Evolutionary conservation across 2,329 filamentous ascomycete species (phyloP), one percentile per base, ranked within the genome.

Genomic region (Pseudocercospora fijiensis): DNA sequence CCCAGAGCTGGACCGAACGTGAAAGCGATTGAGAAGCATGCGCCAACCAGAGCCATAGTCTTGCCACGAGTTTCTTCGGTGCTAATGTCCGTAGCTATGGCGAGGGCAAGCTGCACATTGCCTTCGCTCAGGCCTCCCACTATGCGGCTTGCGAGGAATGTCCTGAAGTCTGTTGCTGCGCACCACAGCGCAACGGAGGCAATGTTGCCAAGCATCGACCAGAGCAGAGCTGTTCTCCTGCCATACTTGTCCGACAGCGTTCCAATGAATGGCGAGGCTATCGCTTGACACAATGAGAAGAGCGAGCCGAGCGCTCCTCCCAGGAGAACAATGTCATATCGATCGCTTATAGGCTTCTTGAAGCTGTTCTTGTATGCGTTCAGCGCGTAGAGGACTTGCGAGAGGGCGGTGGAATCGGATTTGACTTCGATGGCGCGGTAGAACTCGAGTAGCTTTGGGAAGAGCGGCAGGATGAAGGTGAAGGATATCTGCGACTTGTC

Each of bases 291-390:
- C 53, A 98, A 84, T 11, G 90, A 94, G 82, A 99, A 99, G 20
- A 99, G 82, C 61, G 93, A 97, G 68, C 95, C 95, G 26, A 99
- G 83, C 22, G 94, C 95, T 55, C 95, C 95, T 60, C 95, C 95
- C 5, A 99, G 86, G 49, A 99, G 85, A 26, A 99, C 93, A 70
- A 98, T 96, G 76, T 99, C 95, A 82, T 99, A 96, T 80, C 92
- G 88, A 62, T 93, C 93, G 75, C 96, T 94, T 77, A 99, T 98
- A 51, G 94, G 93, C 61, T 89, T 88, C 49, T 91, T 88, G 75
- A 99, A 99, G 62, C 91, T 86, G 69, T 93, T 89, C 79, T 99
- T 99, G 85, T 99, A 99, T 52, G 90, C 84, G 76, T 99, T 97
- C 58, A 99, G 85, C 70, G 90, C 93, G 71, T 84, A 82, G 67